Percentiles rank a stretch among this genome's conserved stretches.
Evolutionary conservation across 164 flowering plant species (phyloP).

Genomic region (Piper longum): DNA sequence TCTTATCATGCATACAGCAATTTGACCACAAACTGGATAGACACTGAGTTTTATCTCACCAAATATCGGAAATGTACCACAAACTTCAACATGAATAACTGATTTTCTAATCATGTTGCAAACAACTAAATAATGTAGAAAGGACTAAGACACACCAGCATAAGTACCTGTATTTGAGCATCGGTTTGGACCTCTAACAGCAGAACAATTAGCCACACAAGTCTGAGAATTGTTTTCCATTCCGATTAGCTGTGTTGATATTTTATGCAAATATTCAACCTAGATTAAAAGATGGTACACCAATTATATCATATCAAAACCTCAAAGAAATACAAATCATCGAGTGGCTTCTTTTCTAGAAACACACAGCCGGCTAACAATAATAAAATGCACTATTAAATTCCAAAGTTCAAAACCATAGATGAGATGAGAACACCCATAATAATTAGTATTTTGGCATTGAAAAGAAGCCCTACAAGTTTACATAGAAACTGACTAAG

Average conservation of each 20-base stretch:
- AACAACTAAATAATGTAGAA: background rate
- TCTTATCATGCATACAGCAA: too few species aligned
- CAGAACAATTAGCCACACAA: slow-evolving; percentile 13
- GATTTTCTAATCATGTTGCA: too few species aligned
- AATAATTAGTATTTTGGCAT: background rate
- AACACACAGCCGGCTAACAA: background rate
- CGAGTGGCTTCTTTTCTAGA: background rate
- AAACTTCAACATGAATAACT: background rate
- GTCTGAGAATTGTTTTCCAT: slow-evolving; percentile 51
- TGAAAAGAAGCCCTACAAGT: too few species aligned
- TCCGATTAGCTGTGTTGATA: slow-evolving; percentile 56
- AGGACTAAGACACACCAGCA: background rate
- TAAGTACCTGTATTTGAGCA: slow-evolving; percentile 31
- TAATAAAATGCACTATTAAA: background rate
- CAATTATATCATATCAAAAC: background rate
- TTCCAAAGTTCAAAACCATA: background rate
- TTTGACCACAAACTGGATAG: too few species aligned
- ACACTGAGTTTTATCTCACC: too few species aligned
- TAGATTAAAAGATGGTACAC: slow-evolving; percentile 5
- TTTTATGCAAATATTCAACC: slow-evolving; percentile 56
- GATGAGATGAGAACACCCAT: background rate
- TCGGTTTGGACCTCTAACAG: slow-evolving; percentile 16
- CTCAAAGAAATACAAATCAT: background rate
- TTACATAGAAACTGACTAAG: too few species aligned
- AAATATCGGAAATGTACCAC: background rate